Evolutionary conservation across 2,329 filamentous ascomycete genomes (phyloP).

Genomic region (Cladophialophora yegresii): DNA sequence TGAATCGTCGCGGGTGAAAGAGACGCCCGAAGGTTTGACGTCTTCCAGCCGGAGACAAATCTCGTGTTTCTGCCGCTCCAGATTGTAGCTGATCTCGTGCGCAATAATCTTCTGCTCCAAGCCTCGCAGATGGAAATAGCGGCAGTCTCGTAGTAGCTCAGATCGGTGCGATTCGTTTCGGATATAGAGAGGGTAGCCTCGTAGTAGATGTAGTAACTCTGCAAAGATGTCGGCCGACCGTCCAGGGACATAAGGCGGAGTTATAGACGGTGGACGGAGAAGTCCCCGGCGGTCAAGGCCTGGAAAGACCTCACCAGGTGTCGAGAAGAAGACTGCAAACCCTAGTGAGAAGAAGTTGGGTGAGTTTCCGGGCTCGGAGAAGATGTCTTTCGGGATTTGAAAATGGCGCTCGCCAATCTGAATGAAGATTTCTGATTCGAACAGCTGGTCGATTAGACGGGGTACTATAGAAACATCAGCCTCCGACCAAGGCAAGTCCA

Average conservation of each 20-base stretch:
- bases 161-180: constrained; percentile 73
- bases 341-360: constrained; percentile 95
- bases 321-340: constrained; percentile 83
- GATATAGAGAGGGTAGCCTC: constrained; percentile 80
- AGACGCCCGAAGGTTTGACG: constrained; percentile 82
- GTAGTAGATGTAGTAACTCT: constrained; percentile 76
- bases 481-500: not conserved
- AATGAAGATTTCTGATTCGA: constrained; percentile 88
- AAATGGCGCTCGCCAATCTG: constrained; percentile 85
- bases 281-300: constrained; percentile 77
- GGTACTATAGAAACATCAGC: constrained; percentile 62
- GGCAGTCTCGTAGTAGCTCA: constrained; percentile 78
- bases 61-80: constrained; percentile 67
- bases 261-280: constrained; percentile 81
- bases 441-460: constrained; percentile 84
- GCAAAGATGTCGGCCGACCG: constrained; percentile 81
- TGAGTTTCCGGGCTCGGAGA: constrained; percentile 81
- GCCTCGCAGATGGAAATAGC: constrained; percentile 90
- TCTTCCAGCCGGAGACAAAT: constrained; percentile 81
- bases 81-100: constrained; percentile 74
- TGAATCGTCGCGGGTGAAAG: constrained; percentile 58
- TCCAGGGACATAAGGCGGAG: constrained; percentile 77
- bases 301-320: constrained; percentile 77
- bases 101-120: constrained; percentile 84
- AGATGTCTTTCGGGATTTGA: constrained; percentile 84